Conservation (phyloP, 257 asterid genomes). For the Fraxinus cuspidata region DNA sequence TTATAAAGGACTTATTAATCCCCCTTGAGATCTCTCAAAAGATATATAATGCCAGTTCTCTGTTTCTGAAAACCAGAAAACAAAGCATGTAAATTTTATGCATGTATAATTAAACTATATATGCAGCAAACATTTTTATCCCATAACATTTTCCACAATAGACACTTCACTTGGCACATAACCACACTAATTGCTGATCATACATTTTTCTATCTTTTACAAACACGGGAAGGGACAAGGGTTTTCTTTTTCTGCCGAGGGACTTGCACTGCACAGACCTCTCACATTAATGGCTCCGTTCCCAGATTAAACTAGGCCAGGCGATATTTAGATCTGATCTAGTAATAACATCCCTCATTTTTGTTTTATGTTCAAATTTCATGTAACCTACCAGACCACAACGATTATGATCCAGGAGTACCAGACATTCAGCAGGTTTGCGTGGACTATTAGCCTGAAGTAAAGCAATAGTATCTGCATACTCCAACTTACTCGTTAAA, state of each 20-base stretch:
- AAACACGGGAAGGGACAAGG: not conserved
- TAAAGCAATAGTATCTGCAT: not conserved
- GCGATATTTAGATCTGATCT: not conserved
- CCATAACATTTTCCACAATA: not conserved
- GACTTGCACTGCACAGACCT: not conserved
- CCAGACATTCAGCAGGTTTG: not conserved
- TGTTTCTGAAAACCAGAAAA: not conserved
- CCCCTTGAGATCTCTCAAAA: not conserved
- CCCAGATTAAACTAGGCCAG: not conserved
- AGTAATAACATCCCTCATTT: not conserved
- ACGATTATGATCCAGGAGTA: not conserved
- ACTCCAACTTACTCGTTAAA: not conserved
- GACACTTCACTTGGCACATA: not conserved
- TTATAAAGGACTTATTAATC: not conserved
- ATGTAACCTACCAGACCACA: not conserved
- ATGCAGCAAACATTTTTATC: not conserved
- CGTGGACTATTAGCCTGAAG: not conserved
- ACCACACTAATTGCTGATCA: not conserved
- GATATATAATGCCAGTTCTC: not conserved
- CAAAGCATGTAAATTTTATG: not conserved
- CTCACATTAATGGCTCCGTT: not conserved
- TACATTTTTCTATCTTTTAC: not conserved
- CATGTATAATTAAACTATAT: not conserved
- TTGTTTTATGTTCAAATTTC: not conserved
- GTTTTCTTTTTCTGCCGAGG: slow-evolving; percentile 1